These are phyloP conservation scores for Colletotrichum godetiae DNA, from an alignment of 2,329 filamentous ascomycete genomes.

Conservation along the genomic window DNA sequence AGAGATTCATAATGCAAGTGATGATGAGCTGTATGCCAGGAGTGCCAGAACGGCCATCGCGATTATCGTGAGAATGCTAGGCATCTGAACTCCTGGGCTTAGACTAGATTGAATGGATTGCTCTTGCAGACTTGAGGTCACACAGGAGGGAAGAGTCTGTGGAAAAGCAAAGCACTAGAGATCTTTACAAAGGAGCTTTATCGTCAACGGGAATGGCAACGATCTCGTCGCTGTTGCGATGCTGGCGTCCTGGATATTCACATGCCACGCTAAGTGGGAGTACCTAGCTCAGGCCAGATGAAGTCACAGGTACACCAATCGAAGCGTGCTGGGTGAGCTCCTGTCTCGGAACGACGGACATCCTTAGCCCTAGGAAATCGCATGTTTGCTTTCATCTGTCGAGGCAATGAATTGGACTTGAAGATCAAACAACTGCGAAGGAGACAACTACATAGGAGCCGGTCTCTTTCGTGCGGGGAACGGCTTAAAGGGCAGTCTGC, in stretches of 20 bases:
- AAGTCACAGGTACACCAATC: conserved; percentile 6
- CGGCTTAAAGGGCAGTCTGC: too few species aligned
- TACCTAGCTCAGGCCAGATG: background rate
- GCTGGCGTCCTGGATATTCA: background rate
- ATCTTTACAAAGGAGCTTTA: background rate
- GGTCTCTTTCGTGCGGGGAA: too few species aligned
- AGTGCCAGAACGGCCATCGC: background rate
- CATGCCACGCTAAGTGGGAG: conserved; percentile 12
- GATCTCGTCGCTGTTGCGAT: background rate
- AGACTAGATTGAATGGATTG: background rate
- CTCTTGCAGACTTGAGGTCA: background rate
- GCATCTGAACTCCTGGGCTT: background rate
- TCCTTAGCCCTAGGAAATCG: background rate
- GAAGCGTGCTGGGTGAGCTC: background rate
- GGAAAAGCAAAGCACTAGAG: background rate
- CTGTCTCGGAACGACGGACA: background rate
- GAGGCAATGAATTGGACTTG: too few species aligned
- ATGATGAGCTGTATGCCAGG: background rate
- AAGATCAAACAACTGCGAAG: too few species aligned
- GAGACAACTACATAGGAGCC: too few species aligned
- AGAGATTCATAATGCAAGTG: background rate
- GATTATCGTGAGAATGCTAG: background rate
- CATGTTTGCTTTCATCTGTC: background rate
- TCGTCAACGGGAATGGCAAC: background rate
- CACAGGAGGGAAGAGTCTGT: background rate